Evolutionary conservation across 179 eudicot genomes (phyloP), one percentile per base, ranked within the genome.

Genomic region (Beta macrorhiza): DNA sequence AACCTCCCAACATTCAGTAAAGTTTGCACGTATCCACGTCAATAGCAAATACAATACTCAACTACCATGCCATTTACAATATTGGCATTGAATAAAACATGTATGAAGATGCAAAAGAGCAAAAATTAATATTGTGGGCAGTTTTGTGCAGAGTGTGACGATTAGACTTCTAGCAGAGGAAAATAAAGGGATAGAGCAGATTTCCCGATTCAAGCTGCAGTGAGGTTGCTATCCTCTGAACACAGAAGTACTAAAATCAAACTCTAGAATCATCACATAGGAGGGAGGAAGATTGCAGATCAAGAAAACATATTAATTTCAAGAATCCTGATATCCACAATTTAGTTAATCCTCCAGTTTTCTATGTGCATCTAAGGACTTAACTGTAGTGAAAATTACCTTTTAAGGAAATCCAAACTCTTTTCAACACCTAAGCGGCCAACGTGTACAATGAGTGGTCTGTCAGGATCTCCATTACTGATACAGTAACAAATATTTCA

Each of bases 341-440:
- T 32, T 42, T 69, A 22, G 2, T 16, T 67, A 22, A 67, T 67
- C 70, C 7, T 67, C 45, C 70, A 22, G 70, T 37, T 22, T 69
- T 45, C 73, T 42, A 47, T 69, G 25, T 15, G 44, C 15, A 67
- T 42, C 20, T 69, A 45, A 42, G 16, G 62, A 56, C 56, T 58
- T 65, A 55, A 29, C 49, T n/a, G 67, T 15, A 68, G 13, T 42
- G 72, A 75, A 20, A 44, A 75, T 32, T 91, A 96, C 99, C 99
- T 87, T 86, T 94, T 94, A 47, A 94, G 92, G 74, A 94, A 92
- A 83, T 96, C 98, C 92, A 96, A 89, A 86, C 97, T 96, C 87
- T 96, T 96, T 82, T 96, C 99, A 37, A 90, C 92, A 75, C 99
- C 99, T 63, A 96, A 80, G 65, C 99, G 92, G 29, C 99, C 99